Percentiles rank a stretch among this genome's conserved stretches.
Evolutionary conservation across 169 alveolate genomes (phyloP).

Genomic region (Babesia caballi): DNA sequence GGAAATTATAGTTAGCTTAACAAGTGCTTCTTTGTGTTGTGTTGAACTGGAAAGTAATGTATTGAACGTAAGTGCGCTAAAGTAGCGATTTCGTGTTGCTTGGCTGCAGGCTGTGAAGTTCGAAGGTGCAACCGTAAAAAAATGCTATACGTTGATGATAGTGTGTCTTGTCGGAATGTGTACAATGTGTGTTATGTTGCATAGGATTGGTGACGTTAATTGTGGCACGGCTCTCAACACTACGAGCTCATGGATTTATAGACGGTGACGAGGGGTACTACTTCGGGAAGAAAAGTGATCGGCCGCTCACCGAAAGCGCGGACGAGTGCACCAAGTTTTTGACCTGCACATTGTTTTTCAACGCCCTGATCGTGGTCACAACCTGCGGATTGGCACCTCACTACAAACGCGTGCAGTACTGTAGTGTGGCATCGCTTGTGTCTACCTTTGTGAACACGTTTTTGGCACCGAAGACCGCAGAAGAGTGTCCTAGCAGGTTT

Average conservation of each 20-base stretch:
- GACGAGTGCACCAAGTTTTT: constrained; percentile 30
- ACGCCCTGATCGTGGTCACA: constrained; percentile 15
- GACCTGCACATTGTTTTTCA: constrained; percentile 8
- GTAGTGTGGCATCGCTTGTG: constrained; percentile 16
- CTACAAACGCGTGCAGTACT: constrained; percentile 10
- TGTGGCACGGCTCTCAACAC: too few relatives aligned
- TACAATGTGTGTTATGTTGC: too few relatives aligned
- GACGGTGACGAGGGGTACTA: constrained; percentile 19
- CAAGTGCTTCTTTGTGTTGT: too few relatives aligned
- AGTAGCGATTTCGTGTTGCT: too few relatives aligned
- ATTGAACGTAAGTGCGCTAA: too few relatives aligned
- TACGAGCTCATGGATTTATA: neutral
- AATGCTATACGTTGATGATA: too few relatives aligned
- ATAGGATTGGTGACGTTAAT: too few relatives aligned
- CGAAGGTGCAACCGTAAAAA: too few relatives aligned
- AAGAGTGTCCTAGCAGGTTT: neutral
- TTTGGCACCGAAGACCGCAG: constrained; percentile 7
- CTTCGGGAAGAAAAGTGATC: constrained; percentile 8
- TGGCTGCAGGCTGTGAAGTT: too few relatives aligned
- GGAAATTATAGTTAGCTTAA: too few relatives aligned
- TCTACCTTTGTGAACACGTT: neutral
- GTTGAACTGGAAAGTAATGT: too few relatives aligned
- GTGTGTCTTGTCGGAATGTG: too few relatives aligned
- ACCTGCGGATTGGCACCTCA: constrained; percentile 22
- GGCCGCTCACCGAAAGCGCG: constrained; percentile 3